These are phyloP conservation scores for Pisolithus orientalis DNA, from an alignment of 768 basidiomycete species.

Conservation along the genomic window DNA sequence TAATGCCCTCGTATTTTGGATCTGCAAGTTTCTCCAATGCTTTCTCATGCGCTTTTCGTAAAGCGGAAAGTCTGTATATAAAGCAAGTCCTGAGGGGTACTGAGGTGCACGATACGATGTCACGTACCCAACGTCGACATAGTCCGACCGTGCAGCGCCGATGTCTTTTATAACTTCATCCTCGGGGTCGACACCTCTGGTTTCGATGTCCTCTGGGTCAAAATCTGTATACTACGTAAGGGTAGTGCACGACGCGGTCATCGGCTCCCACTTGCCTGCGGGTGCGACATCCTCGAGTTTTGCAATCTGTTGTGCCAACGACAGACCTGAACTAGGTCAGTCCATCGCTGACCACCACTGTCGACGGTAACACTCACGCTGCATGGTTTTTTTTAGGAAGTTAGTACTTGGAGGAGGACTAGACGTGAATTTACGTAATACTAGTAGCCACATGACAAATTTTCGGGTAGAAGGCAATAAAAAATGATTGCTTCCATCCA, in stretches of 20 bases:
- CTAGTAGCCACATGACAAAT: constrained; percentile 7
- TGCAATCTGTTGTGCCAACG: constrained; percentile 76
- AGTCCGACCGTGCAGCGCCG: constrained; percentile 60
- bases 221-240: constrained; percentile 40
- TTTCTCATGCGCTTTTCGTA: constrained; percentile 61
- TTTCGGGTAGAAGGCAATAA: constrained; percentile 10
- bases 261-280: constrained; percentile 42
- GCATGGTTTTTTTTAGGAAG: constrained; percentile 10
- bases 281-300: constrained; percentile 70
- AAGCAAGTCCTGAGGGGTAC: constrained; percentile 1
- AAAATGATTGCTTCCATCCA: constrained; percentile 17
- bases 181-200: constrained; percentile 37
- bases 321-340: constrained; percentile 34
- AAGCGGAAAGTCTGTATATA: constrained; percentile 51
- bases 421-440: constrained; percentile 23
- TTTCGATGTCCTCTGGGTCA: constrained; percentile 65
- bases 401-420: not conserved
- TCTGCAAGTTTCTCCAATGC: constrained; percentile 60
- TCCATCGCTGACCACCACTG: not conserved
- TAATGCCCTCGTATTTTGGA: constrained; percentile 73
- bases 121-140: constrained; percentile 76
- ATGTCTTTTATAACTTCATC: constrained; percentile 30
- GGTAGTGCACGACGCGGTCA: constrained; percentile 1
- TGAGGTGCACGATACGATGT: not conserved
- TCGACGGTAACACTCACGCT: constrained; percentile 20